A percentile compares a stretch with the other conserved stretches of the same genome.
Conservation (phyloP, 176 grass and related monocot genomes). For the Microstegium vimineum region DNA sequence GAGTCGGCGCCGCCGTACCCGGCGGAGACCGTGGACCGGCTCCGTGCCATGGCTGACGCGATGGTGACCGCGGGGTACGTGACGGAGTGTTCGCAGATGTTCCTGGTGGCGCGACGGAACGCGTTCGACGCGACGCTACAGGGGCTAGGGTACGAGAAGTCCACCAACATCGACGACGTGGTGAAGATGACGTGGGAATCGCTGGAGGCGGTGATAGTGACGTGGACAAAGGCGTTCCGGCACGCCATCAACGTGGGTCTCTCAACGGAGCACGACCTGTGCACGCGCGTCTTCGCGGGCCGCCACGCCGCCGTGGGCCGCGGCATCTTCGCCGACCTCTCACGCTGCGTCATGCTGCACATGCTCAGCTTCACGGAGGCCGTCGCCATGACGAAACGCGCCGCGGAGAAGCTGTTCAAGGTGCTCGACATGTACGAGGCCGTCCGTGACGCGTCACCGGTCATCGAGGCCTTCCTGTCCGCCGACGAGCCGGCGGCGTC, state of each 20-base stretch:
- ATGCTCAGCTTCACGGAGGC: slow-evolving; percentile 86
- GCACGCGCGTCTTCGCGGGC: slow-evolving; percentile 47
- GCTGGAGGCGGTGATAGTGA: slow-evolving; percentile 58
- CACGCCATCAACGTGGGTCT: slow-evolving; percentile 51
- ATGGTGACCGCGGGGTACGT: slow-evolving; percentile 67
- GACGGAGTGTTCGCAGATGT: slow-evolving; percentile 80
- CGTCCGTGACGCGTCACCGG: slow-evolving; percentile 44
- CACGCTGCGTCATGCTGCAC: slow-evolving; percentile 49
- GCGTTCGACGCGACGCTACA: slow-evolving; percentile 33
- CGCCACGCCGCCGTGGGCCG: slow-evolving; percentile 16
- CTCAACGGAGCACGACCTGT: slow-evolving; percentile 64
- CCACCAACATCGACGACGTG: slow-evolving; percentile 42
- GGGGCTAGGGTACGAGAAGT: slow-evolving; percentile 35
- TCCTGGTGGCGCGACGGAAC: slow-evolving; percentile 60
- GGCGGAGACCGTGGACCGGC: slow-evolving; percentile 43
- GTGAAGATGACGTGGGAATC: slow-evolving; percentile 74
- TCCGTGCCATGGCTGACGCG: slow-evolving; percentile 45
- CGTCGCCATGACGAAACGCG: slow-evolving; percentile 56
- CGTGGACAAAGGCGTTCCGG: slow-evolving; percentile 71
- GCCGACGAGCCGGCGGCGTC: not conserved
- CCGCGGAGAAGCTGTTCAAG: slow-evolving; percentile 81
- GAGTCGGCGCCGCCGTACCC: slow-evolving; percentile 17
- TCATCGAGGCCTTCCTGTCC: slow-evolving; percentile 55
- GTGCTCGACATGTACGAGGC: slow-evolving; percentile 93
- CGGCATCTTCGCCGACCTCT: slow-evolving; percentile 49